phyloP scores from a whole-genome alignment of 2,329 filamentous ascomycete species.

The Verticillium tricorpus region DNA sequence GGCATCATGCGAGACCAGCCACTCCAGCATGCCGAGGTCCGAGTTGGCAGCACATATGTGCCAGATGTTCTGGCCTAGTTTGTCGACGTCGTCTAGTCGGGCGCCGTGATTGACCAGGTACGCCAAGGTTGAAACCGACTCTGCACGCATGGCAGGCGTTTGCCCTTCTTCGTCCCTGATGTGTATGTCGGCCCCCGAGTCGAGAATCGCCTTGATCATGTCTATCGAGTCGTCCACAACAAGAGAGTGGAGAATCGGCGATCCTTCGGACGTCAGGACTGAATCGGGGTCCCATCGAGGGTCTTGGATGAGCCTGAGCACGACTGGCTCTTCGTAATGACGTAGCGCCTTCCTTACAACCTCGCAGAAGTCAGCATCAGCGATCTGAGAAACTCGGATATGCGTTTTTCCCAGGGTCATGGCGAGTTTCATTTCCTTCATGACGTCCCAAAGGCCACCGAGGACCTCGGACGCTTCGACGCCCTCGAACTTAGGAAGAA shows the following conservation, averaged over 20 bases:
- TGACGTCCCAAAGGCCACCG: background rate
- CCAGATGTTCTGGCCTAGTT: slow-evolving; percentile 30
- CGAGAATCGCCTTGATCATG: slow-evolving; percentile 22
- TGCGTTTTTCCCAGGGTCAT: background rate
- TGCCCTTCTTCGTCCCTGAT: slow-evolving; percentile 21
- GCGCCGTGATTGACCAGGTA: slow-evolving; percentile 21
- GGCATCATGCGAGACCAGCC: slow-evolving; percentile 24
- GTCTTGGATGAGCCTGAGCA: slow-evolving; percentile 7
- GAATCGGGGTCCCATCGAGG: slow-evolving; percentile 10
- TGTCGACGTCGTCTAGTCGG: slow-evolving; percentile 23
- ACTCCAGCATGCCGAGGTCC: slow-evolving; percentile 22
- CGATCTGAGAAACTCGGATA: background rate
- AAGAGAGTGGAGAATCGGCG: slow-evolving; percentile 2
- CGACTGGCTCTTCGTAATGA: background rate
- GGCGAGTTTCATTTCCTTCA: background rate
- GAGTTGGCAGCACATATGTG: slow-evolving; percentile 29
- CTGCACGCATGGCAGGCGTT: slow-evolving; percentile 30
- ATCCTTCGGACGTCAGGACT: background rate
- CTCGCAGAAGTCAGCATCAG: background rate
- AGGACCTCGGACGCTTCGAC: background rate
- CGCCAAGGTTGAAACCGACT: slow-evolving; percentile 18
- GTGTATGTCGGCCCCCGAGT: slow-evolving; percentile 20
- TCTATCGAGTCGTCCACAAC: slow-evolving; percentile 10
- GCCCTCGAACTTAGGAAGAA: background rate
- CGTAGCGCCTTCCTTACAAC: slow-evolving; percentile 1